These are phyloP conservation scores for Ophiostoma ips DNA, from an alignment of 2,329 filamentous ascomycete genomes.

Conservation along the genomic window DNA sequence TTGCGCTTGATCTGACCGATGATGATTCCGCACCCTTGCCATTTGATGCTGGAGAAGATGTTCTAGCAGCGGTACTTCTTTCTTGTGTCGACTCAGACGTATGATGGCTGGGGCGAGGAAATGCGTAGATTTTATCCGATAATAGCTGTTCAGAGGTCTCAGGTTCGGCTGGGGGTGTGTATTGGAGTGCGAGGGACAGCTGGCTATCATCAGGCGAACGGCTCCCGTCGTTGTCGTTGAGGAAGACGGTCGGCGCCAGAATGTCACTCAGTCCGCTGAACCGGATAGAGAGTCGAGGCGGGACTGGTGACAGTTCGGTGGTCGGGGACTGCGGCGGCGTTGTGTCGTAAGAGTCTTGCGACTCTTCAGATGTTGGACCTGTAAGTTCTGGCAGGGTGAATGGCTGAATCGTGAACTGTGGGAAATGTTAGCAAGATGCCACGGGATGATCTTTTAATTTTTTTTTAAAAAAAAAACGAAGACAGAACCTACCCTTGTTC, in stretches of 20 bases:
- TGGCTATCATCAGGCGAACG: conserved; percentile 16
- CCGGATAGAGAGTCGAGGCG: conserved; percentile 17
- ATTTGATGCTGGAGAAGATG: neutral
- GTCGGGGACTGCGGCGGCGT: conserved; percentile 12
- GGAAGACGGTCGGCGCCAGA: conserved; percentile 10
- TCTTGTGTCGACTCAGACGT: neutral
- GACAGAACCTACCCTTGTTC: conserved; percentile 48
- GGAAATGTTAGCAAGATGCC: neutral
- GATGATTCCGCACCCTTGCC: neutral
- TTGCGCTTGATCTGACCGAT: conserved; percentile 3
- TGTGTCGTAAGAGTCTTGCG: conserved; percentile 8
- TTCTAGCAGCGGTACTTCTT: neutral
- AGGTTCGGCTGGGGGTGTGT: conserved; percentile 14
- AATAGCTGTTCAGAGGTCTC: neutral
- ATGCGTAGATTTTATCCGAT: neutral
- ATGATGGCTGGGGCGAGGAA: neutral
- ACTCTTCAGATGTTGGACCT: conserved; percentile 4
- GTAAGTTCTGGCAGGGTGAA: conserved; percentile 12
- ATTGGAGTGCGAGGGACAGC: conserved; percentile 18
- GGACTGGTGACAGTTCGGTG: conserved; percentile 12
- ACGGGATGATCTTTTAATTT: too few species aligned
- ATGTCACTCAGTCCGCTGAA: conserved; percentile 14
- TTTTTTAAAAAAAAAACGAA: neutral
- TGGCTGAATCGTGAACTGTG: conserved; percentile 19
- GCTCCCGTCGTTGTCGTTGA: conserved; percentile 6